These are phyloP conservation scores for Exophiala sp. DNA, from an alignment of 2,329 filamentous ascomycete species.

Conservation along the genomic window DNA sequence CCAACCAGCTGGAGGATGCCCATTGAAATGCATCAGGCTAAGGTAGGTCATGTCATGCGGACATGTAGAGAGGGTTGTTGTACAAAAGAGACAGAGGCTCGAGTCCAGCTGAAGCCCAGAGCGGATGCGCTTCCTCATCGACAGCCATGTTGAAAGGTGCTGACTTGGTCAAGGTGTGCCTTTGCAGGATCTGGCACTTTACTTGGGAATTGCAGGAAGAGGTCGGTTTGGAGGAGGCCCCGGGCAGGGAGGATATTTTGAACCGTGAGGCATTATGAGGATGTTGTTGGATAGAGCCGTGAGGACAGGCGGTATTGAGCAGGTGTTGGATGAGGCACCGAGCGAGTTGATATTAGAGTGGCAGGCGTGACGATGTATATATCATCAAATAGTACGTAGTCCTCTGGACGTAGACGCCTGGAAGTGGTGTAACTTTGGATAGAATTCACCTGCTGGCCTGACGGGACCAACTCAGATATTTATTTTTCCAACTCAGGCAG, in stretches of 20 bases:
- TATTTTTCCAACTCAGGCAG: conserved; percentile 20
- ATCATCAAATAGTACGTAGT: conserved; percentile 3
- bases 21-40: conserved; percentile 6
- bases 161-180: background rate
- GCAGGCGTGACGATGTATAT: conserved; percentile 3
- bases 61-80: background rate
- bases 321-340: conserved; percentile 1
- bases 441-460: background rate
- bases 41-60: conserved; percentile 12
- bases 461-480: conserved; percentile 18
- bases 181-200: background rate
- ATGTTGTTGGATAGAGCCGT: background rate
- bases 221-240: conserved; percentile 33
- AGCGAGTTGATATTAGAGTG: background rate
- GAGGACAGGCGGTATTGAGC: background rate
- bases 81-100: background rate
- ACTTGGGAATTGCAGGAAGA: conserved; percentile 32
- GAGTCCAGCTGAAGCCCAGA: background rate
- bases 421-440: background rate
- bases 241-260: conserved; percentile 33
- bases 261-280: conserved; percentile 30
- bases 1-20: conserved; percentile 1
- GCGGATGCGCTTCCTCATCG: background rate
- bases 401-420: background rate
- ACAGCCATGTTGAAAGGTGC: background rate